Percentiles rank a stretch among this genome's conserved stretches.
Conservation (phyloP, 139 green algal genomes). For the Tetraselmis chui region DNA sequence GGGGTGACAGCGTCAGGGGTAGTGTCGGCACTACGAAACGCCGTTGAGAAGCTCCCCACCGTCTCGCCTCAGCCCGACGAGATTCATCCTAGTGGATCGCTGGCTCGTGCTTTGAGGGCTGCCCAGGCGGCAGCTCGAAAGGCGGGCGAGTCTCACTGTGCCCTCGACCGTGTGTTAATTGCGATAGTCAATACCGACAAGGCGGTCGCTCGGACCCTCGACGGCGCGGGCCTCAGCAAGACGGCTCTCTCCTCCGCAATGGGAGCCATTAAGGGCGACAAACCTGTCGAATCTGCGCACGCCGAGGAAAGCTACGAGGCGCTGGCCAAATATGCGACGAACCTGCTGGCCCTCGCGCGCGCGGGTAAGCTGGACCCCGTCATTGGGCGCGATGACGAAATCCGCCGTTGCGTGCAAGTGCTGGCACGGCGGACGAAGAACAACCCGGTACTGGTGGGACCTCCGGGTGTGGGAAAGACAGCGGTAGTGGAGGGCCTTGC, state of each 20-base stretch:
- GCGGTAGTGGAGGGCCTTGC: slow-evolving; percentile 86
- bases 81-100: background rate
- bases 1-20: background rate
- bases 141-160: background rate
- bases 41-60: background rate
- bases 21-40: background rate
- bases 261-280: background rate
- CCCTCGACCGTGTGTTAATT: background rate
- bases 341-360: slow-evolving; percentile 76
- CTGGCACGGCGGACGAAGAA: slow-evolving; percentile 94
- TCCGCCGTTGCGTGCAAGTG: slow-evolving; percentile 78
- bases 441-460: slow-evolving; percentile 94
- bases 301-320: slow-evolving; percentile 40
- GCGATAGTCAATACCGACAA: background rate
- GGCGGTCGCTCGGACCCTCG: background rate
- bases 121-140: background rate
- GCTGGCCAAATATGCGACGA: slow-evolving; percentile 80
- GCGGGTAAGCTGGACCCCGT: slow-evolving; percentile 89
- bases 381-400: slow-evolving; percentile 56
- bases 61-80: background rate
- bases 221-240: background rate
- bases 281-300: background rate
- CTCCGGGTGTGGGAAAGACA: slow-evolving; percentile 77
- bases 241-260: background rate
- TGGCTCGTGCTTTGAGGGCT: background rate